Evolutionary conservation across 2,329 filamentous ascomycete species (phyloP).

Genomic region (Dactylonectria estremocensis): DNA sequence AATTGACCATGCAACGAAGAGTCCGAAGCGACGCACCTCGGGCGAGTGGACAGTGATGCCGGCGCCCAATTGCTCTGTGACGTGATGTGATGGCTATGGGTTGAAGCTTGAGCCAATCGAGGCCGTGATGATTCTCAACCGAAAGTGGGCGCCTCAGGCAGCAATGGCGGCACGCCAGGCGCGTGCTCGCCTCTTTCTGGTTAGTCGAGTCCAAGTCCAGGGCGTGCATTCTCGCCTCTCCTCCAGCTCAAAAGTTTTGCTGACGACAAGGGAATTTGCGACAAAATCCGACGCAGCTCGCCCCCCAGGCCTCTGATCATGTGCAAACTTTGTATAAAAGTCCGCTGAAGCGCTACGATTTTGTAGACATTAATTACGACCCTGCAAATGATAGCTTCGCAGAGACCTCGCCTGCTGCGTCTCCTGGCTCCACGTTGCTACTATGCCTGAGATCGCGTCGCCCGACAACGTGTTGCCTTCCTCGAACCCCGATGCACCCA

Average conservation of each 20-base stretch:
- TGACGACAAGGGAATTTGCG: constrained; percentile 61
- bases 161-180: constrained; percentile 36
- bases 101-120: constrained; percentile 51
- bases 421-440: constrained; percentile 61
- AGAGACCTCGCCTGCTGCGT: constrained; percentile 66
- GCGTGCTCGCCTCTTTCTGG: constrained; percentile 46
- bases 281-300: constrained; percentile 62
- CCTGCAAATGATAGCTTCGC: constrained; percentile 71
- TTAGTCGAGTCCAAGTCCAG: constrained; percentile 45
- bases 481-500: constrained; percentile 48
- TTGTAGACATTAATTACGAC: constrained; percentile 70
- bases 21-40: constrained; percentile 47
- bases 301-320: constrained; percentile 67
- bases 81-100: constrained; percentile 49
- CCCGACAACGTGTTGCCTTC: constrained; percentile 59
- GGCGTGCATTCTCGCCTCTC: constrained; percentile 50
- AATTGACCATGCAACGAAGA: constrained; percentile 21
- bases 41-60: constrained; percentile 49
- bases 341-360: constrained; percentile 62
- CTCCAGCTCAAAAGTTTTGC: constrained; percentile 64
- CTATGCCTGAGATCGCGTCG: constrained; percentile 75
- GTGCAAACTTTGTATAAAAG: constrained; percentile 66
- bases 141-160: constrained; percentile 54
- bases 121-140: constrained; percentile 52
- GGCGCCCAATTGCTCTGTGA: constrained; percentile 57